Evolutionary conservation across 2,329 filamentous ascomycete genomes (phyloP).

Genomic region (Diaporthe humulicola): DNA sequence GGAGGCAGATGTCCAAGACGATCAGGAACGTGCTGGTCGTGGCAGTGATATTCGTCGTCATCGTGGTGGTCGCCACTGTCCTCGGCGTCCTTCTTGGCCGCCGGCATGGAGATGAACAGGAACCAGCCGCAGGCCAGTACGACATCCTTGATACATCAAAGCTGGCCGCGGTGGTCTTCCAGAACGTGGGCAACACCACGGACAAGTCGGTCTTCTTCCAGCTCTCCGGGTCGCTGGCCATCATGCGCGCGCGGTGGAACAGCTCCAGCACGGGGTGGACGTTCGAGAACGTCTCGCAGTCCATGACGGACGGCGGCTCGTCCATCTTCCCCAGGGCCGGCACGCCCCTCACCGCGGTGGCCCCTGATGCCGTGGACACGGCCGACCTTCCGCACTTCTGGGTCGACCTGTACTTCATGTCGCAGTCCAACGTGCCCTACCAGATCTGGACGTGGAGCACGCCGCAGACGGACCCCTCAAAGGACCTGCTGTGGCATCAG

Average conservation of each 20-base stretch:
- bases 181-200: constrained; percentile 28
- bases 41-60: neutral
- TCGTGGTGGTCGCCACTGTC: constrained; percentile 15
- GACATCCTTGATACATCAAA: constrained; percentile 24
- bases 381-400: constrained; percentile 19
- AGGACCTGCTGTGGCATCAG: constrained; percentile 28
- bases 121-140: neutral
- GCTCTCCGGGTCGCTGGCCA: constrained; percentile 18
- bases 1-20: constrained; percentile 12
- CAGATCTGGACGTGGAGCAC: constrained; percentile 32
- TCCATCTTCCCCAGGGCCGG: constrained; percentile 16
- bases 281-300: constrained; percentile 35
- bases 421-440: constrained; percentile 15
- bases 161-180: constrained; percentile 30
- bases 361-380: constrained; percentile 9
- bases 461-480: constrained; percentile 28
- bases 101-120: neutral
- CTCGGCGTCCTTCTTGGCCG: constrained; percentile 19
- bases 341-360: constrained; percentile 24
- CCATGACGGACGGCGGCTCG: constrained; percentile 32
- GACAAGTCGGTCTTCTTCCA: constrained; percentile 37
- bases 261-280: constrained; percentile 10
- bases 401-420: constrained; percentile 29
- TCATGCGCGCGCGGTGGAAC: constrained; percentile 33
- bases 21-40: constrained; percentile 14